Conservation (phyloP, 148 eudicot genomes). For the Persicaria maculosa region DNA sequence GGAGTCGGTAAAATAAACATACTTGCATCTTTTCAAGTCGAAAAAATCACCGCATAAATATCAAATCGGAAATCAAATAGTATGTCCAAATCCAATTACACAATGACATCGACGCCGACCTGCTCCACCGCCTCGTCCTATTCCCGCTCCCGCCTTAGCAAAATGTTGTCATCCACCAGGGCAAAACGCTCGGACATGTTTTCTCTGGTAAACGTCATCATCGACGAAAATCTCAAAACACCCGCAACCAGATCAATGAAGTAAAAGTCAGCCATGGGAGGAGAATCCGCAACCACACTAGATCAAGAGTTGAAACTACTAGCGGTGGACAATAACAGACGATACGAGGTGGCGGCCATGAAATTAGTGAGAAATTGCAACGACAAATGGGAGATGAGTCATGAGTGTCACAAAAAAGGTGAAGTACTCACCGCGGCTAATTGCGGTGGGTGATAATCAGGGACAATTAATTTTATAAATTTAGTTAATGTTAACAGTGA, state of each 20-base stretch:
- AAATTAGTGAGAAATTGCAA: constrained; percentile 55
- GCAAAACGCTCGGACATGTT: constrained; percentile 39
- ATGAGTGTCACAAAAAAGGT: background rate
- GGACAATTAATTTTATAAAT: too few relatives aligned
- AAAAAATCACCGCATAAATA: too few relatives aligned
- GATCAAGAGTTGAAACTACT: constrained; percentile 28
- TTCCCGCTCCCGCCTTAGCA: constrained; percentile 52
- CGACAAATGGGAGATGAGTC: constrained; percentile 16
- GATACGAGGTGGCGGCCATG: constrained; percentile 55
- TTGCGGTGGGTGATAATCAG: too few relatives aligned
- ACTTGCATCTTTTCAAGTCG: too few relatives aligned
- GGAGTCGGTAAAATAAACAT: too few relatives aligned
- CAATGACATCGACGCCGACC: constrained; percentile 13
- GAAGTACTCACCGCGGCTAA: too few relatives aligned
- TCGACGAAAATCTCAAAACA: constrained; percentile 17
- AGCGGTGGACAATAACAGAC: constrained; percentile 43
- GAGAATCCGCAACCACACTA: constrained; percentile 2
- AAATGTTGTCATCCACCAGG: constrained; percentile 31
- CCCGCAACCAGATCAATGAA: background rate
- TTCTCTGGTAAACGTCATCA: constrained; percentile 25
- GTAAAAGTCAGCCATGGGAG: background rate
- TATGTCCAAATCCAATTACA: constrained; percentile 24
- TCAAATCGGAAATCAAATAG: too few relatives aligned
- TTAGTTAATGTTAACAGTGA: too few relatives aligned
- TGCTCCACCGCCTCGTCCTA: constrained; percentile 51